phyloP scores from a whole-genome alignment of 495 filamentous ascomycete species.

The Thermothielavioides terrestris region DNA sequence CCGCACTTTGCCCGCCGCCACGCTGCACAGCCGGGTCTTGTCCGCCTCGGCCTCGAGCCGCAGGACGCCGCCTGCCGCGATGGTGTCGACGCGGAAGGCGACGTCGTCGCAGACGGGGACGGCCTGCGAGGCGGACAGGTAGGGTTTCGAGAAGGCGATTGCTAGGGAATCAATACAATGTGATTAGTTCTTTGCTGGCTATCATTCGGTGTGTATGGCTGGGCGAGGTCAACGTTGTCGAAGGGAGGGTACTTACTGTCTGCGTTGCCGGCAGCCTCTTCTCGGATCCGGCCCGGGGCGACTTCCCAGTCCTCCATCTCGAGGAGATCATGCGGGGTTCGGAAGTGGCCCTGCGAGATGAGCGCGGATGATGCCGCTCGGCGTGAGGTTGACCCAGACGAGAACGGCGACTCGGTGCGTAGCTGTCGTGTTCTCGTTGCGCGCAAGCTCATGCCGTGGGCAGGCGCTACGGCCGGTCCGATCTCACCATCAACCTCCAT shows the following conservation, averaged over 20 bases:
- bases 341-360: constrained; percentile 7
- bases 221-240: neutral
- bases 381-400: neutral
- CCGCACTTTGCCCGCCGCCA: constrained; percentile 30
- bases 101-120: constrained; percentile 26
- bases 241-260: constrained; percentile 17
- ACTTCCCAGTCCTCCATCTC: constrained; percentile 32
- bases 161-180: no score
- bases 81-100: constrained; percentile 26
- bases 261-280: neutral
- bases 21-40: constrained; percentile 24
- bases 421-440: neutral
- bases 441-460: neutral
- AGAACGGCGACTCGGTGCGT: neutral
- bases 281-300: constrained; percentile 16
- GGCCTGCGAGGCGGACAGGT: constrained; percentile 20
- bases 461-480: neutral
- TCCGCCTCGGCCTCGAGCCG: constrained; percentile 12
- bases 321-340: constrained; percentile 9
- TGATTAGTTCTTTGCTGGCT: no score
- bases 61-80: constrained; percentile 20
- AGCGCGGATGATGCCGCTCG: constrained; percentile 2
- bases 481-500: neutral
- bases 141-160: constrained; percentile 35
- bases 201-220: no score